Evolutionary conservation across 352 stramenopile species (phyloP), one percentile per base, ranked within the genome.

Genomic region (Albugo candida): DNA sequence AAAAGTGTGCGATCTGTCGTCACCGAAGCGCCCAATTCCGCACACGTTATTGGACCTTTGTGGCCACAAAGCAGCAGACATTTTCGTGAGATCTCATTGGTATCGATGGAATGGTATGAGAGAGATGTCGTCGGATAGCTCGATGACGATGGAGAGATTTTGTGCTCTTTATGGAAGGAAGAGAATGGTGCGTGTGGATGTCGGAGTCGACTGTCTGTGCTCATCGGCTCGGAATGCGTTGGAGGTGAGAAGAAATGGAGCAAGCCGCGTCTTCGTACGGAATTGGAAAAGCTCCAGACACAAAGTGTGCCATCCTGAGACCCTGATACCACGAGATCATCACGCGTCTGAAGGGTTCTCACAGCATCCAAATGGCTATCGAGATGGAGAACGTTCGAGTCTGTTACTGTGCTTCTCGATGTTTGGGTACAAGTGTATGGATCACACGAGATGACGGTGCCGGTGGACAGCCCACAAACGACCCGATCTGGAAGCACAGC

Each of bases 11-110:
- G 73, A 36, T 66, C 62, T 1, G 61, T 66, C 2, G 65, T 64
- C 14, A 88, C 61, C 48, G 84, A 69, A n/a, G 67, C 66, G 4
- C 71, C 73, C 21, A 89, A 65, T 27, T 89, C 76, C 48, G 86
- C 55, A 36, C 70, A 83, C 0, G 64, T 76, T 36, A 89, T 58
- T 12, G 71, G 55, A 35, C 45, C 65, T 8, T 67, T 64, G 50
- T 89, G 76, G 4, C 76, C 76, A 34, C 64, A 64, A 55, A 84
- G 65, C 11, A 83, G 64, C 11, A 80, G 34, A 42, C 72, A 76
- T 35, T 64, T 67, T 24, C 70, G 73, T 5, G 71, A 81, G 34
- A 84, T 65, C n/a, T 54, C 54, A 1, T 59, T 49, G 1, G 64
- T 64, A 49, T 87, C 67, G 4, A 87, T 54, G 13, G 24, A 31